Evolutionary conservation across 345 rosid species (phyloP), one percentile per base, ranked within the genome.

Genomic region (Excoecaria cochinchinensis): DNA sequence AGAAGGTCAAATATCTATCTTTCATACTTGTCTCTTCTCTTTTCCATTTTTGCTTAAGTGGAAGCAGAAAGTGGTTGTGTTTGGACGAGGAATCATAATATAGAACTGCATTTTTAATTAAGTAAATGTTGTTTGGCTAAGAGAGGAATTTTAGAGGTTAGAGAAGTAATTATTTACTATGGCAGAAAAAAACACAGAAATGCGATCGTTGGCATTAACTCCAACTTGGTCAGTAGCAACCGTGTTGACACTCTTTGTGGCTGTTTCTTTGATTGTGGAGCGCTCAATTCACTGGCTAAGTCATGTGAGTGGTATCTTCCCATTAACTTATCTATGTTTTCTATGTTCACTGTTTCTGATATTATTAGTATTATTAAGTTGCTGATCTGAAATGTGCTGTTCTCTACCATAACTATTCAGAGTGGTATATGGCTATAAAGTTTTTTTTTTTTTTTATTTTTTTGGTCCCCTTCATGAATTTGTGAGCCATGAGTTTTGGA

Each of bases 171-270:
- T 59, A 57, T 40, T 71, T 24, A 71, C 3, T 11, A 84, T 84
- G 82, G 75, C 16, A 64, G 84, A 78, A 70, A 67, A 36, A 48
- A 24, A 10, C 46, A 79, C 80, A 61, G 97, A 88, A 81, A 77
- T 77, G 83, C 82, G 97, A 81, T 89, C 98, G 3, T 80, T 92
- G 82, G 97, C 92, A 31, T 78, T 87, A 48, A 92, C 98, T 1
- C 98, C 99, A 62, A 92, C 98, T 72, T 95, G 99, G 99, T 92
- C 98, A 22, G 95, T 92, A 71, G 99, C 99, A 61, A 89, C 97
- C 1, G 99, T 92, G 48, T 78, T 95, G 84, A 92, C 98, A 12
- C 73, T 95, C 65, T 90, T 95, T 73, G 97, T 95, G 16, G 84
- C 79, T 64, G 92, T 95, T 74, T 95, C 99, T 59, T 77, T 90